Evolutionary conservation across 345 rosid species (phyloP), one percentile per base, ranked within the genome.

Genomic region (Populus simonii): DNA sequence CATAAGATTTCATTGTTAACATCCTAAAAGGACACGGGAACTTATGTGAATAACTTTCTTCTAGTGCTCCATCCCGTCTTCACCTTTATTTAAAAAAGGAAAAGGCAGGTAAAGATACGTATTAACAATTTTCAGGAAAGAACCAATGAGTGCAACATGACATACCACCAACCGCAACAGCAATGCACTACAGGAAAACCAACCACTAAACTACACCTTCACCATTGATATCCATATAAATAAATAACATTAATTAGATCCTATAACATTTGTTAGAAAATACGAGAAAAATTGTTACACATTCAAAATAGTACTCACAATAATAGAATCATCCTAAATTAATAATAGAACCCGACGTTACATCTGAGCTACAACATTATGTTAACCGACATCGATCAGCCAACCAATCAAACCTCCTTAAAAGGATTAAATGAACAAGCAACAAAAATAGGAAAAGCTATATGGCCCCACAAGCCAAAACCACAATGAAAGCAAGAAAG

Each of bases 91-190:
- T 15, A 15, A 43, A 38, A 45, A 39, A 45, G 23, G 47, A 70
- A 70, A 57, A 39, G 39, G 12, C 35, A 22, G 35, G 53, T 41
- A 45, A 66, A 55, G 66, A 63, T 59, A 62, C 75, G 66, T 20
- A 68, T 43, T 45, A 78, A 53, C 74, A 66, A 70, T 70, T 79
- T 68, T 45, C 47, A 78, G 74, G 66, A 72, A 74, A 79, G 62
- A 81, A 73, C 39, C 83, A 82, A 67, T 47, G 76, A 74, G 80
- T 72, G 55, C 36, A 69, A 84, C 68, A 43, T 80, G 86, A 85
- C 82, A 70, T 3, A 31, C 68, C 65, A 82, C 81, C 82, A 72
- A 77, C 74, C 82, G 22, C 82, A 82, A 76, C 76, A 76, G 66
- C 70, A 77, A 69, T 36, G 31, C 75, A 45, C 33, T 47, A 16